Conservation (phyloP, 2,329 filamentous ascomycete species). For the Sordariomycetes sp. region DNA sequence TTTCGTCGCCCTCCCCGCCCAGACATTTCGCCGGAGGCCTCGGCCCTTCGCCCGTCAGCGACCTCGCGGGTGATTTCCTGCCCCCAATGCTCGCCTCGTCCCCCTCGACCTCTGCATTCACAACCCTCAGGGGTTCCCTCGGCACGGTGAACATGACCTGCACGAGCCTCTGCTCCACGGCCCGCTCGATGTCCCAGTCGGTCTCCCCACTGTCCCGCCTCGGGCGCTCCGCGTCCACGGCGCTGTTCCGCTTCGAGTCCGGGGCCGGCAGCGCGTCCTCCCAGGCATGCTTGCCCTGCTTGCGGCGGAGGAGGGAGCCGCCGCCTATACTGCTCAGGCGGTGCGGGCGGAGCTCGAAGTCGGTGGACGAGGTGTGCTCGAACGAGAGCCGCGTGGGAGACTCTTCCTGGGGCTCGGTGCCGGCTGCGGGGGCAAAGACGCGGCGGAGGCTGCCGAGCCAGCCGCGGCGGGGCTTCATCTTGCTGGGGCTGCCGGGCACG, state of each 20-base stretch:
- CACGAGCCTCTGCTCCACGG: slow-evolving; percentile 59
- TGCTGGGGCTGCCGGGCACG: slow-evolving; percentile 43
- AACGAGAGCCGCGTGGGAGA: slow-evolving; percentile 19
- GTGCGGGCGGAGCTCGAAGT: slow-evolving; percentile 32
- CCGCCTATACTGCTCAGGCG: slow-evolving; percentile 31
- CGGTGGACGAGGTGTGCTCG: slow-evolving; percentile 23
- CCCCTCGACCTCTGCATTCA: slow-evolving; percentile 58
- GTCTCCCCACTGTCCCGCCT: slow-evolving; percentile 34
- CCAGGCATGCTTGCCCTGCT: slow-evolving; percentile 46
- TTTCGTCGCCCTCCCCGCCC: background rate
- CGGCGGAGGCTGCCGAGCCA: slow-evolving; percentile 61
- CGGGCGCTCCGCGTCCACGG: slow-evolving; percentile 12
- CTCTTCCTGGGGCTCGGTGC: slow-evolving; percentile 10
- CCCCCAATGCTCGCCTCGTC: slow-evolving; percentile 10
- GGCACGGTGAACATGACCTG: slow-evolving; percentile 93
- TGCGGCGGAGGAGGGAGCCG: slow-evolving; percentile 35
- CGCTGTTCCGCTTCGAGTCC: background rate
- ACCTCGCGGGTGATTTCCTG: background rate
- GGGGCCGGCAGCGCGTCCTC: slow-evolving; percentile 22
- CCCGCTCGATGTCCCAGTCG: slow-evolving; percentile 70
- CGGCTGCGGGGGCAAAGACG: slow-evolving; percentile 33
- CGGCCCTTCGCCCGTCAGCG: background rate
- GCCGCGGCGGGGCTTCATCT: slow-evolving; percentile 42
- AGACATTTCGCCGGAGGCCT: too few species aligned
- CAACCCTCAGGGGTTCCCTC: slow-evolving; percentile 75